Evolutionary conservation across 2,329 filamentous ascomycete genomes (phyloP), one percentile per base, ranked within the genome.

Genomic region (Ophiostoma angusticollis): DNA sequence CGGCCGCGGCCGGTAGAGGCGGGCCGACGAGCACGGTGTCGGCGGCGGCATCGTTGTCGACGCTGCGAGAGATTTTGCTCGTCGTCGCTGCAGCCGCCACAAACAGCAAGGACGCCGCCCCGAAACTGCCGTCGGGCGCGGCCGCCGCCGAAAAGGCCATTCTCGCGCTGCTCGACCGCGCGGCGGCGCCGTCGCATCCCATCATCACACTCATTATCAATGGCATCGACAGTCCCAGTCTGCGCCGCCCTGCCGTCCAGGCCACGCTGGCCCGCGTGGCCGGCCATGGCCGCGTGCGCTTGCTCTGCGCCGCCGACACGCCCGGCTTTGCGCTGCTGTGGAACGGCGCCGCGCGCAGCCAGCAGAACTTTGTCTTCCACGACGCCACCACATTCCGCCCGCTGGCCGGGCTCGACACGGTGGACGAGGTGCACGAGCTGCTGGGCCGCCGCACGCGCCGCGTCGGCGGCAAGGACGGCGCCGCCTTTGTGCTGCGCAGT

Each of bases 361-460:
- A 33, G 80, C 84, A 13, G 74, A 82, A 21, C 84, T 87, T 95
- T 49, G 65, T 85, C 21, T 95, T 93, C 59, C 91, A 98, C 62
- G 87, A 98, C 61, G 81, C 81, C 52, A 96, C 91, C 1, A 96
- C 91, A 0, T 95, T 94, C 54, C 68, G 73, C 1, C 70, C 84
- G 1, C 84, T 83, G 50, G 37, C 40, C 12, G 65, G 70, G 9
- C 68, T 71, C 3, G 84, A 93, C 52, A 77, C 84, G 2, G 85
- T 96, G 3, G 86, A 96, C 55, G 83, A 86, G 46, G 86, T 96
- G 12, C 84, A 94, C 56, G 79, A 84, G 51, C 70, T 95, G 1
- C 72, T 96, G 0, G 86, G 87, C 33, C 76, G 85, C 39, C 85
- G 79, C 50, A 78, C 84, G 17, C 71, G 82, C 37, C 76, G 84